These are phyloP conservation scores for Saturnispora ahearnii DNA, from an alignment of 805 yeast species.

Conservation along the genomic window DNA sequence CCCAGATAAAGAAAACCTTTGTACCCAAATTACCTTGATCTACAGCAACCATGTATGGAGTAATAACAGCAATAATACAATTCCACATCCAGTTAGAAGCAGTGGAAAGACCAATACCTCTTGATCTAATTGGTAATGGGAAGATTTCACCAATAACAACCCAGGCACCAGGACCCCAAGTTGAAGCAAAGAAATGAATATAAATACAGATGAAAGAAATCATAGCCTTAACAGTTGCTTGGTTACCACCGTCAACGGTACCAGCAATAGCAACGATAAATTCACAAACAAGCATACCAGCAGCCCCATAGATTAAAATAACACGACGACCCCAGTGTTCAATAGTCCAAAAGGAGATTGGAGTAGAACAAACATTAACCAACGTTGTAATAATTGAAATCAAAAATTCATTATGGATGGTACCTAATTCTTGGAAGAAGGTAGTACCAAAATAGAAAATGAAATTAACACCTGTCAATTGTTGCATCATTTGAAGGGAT, in stretches of 20 bases:
- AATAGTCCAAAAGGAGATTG: constrained; percentile 44
- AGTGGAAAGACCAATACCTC: constrained; percentile 58
- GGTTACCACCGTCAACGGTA: constrained; percentile 20
- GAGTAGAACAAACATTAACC: constrained; percentile 42
- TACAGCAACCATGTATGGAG: constrained; percentile 60
- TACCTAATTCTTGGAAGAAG: constrained; percentile 47
- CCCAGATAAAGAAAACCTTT: constrained; percentile 67
- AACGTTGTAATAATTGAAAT: constrained; percentile 43
- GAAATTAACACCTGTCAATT: constrained; percentile 68
- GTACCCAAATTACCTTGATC: constrained; percentile 53
- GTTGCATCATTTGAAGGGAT: constrained; percentile 46
- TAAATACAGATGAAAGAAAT: constrained; percentile 43
- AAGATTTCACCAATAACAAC: constrained; percentile 50
- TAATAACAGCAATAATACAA: constrained; percentile 62
- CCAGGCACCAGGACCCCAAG: constrained; percentile 82
- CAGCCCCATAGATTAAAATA: constrained; percentile 40
- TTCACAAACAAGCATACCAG: constrained; percentile 42
- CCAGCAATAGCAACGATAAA: constrained; percentile 43
- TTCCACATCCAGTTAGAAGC: constrained; percentile 76
- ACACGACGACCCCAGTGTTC: constrained; percentile 53
- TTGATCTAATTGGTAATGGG: constrained; percentile 66
- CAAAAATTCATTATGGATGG: constrained; percentile 36
- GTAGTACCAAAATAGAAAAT: constrained; percentile 66
- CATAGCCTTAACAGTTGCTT: constrained; percentile 24
- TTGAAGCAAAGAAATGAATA: constrained; percentile 65